Conservation (phyloP, 2,329 filamentous ascomycete genomes). For the Apiospora kogelbergensis region DNA sequence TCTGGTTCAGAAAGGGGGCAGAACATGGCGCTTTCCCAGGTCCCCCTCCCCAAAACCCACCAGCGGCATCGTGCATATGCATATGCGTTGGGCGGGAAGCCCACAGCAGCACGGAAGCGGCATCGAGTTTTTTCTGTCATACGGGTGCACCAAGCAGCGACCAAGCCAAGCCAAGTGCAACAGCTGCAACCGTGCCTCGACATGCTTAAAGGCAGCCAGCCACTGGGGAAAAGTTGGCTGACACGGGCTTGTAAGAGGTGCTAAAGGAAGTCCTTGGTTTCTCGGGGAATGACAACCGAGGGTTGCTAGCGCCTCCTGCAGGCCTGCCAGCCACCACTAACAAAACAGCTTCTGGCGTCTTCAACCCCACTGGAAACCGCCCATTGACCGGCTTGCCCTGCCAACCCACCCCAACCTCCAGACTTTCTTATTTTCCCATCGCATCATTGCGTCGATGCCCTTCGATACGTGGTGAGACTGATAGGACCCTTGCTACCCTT, state of each 20-base stretch:
- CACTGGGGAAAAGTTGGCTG: background rate
- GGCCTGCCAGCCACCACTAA: background rate
- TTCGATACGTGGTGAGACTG: slow-evolving; percentile 3
- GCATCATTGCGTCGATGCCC: background rate
- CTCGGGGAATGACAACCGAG: background rate
- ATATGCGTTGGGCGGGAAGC: background rate
- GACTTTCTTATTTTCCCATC: background rate
- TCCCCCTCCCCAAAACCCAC: background rate
- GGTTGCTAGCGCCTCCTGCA: background rate
- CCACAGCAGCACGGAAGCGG: background rate
- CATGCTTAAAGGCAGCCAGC: background rate
- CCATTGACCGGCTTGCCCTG: background rate
- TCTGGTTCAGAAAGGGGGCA: no score
- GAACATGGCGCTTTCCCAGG: background rate
- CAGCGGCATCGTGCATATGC: background rate
- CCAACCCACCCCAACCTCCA: background rate
- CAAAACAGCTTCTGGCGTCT: background rate
- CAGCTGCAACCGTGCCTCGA: no score
- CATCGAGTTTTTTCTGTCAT: background rate
- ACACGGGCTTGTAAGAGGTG: background rate
- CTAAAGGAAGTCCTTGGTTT: background rate
- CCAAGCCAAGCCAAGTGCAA: background rate
- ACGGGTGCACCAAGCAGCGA: background rate
- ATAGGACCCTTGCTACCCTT: background rate
- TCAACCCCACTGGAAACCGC: background rate